A percentile compares a stretch with the other conserved stretches of the same genome.
Evolutionary conservation across 805 yeast species (phyloP).

Genomic region (Myxozyma monticola): DNA sequence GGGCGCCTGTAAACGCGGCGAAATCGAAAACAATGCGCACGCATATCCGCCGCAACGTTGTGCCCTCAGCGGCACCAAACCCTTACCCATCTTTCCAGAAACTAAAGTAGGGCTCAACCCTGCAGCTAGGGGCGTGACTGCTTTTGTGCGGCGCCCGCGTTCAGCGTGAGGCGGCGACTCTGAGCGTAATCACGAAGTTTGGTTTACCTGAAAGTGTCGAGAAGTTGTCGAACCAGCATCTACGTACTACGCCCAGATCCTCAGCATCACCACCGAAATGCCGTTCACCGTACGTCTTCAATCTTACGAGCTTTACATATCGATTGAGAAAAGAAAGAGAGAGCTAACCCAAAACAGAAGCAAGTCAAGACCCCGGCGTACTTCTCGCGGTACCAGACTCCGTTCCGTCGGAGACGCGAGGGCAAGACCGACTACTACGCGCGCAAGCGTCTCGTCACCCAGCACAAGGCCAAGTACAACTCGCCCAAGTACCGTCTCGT

Average conservation of each 20-base stretch:
- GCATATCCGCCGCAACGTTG: too few species aligned
- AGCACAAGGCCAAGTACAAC: constrained; percentile 99
- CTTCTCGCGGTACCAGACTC: constrained; percentile 99
- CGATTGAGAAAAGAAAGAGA: neutral
- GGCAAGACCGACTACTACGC: constrained; percentile 99
- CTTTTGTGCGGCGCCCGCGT: too few species aligned
- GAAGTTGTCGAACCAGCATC: too few species aligned
- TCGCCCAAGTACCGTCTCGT: constrained; percentile 99
- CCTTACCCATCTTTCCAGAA: too few species aligned
- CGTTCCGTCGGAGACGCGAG: constrained; percentile 99
- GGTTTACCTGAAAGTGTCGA: too few species aligned
- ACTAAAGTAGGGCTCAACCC: neutral
- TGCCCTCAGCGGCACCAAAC: too few species aligned
- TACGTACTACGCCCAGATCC: too few species aligned
- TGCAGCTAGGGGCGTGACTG: neutral
- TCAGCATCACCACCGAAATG: too few species aligned
- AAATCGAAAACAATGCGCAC: too few species aligned
- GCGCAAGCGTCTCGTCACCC: constrained; percentile 99
- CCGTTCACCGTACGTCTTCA: constrained; percentile 31
- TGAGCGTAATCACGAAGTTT: too few species aligned
- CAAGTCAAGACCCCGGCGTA: constrained; percentile 81
- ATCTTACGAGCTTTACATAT: neutral
- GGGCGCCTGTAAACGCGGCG: too few species aligned
- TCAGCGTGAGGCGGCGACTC: too few species aligned
- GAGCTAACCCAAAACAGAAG: constrained; percentile 9